Percentiles rank a stretch among this genome's conserved stretches.
phyloP scores from a whole-genome alignment of 768 basidiomycete genomes.

The Gymnopilus dilepis region DNA sequence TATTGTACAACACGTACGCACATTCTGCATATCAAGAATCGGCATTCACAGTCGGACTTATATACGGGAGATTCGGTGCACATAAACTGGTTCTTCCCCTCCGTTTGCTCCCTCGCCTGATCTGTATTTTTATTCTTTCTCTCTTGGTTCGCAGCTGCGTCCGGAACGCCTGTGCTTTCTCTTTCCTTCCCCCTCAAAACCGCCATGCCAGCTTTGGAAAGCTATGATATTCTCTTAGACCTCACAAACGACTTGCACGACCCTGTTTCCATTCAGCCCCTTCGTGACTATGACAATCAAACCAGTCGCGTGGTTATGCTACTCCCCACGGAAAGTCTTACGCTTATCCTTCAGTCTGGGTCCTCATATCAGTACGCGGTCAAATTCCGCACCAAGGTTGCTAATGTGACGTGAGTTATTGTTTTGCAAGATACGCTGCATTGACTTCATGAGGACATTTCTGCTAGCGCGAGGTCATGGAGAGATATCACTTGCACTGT shows the following conservation, averaged over 20 bases:
- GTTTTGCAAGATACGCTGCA: neutral
- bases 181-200: slow-evolving; percentile 3
- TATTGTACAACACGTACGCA: neutral
- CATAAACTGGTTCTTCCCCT: slow-evolving; percentile 10
- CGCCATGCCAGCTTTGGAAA: slow-evolving; percentile 65
- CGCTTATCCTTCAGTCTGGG: slow-evolving; percentile 72
- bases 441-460: slow-evolving; percentile 2
- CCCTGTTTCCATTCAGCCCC: slow-evolving; percentile 64
- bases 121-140: slow-evolving; percentile 22
- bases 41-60: slow-evolving; percentile 7
- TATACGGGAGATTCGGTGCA: slow-evolving; percentile 7
- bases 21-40: neutral
- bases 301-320: slow-evolving; percentile 59
- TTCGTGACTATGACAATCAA: slow-evolving; percentile 66
- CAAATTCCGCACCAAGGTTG: slow-evolving; percentile 67
- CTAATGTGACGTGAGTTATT: slow-evolving; percentile 70
- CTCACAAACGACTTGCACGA: slow-evolving; percentile 74
- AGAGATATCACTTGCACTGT: slow-evolving; percentile 64
- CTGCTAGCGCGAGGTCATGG: slow-evolving; percentile 65
- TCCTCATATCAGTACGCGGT: slow-evolving; percentile 72
- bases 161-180: slow-evolving; percentile 35
- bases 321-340: slow-evolving; percentile 65
- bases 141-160: slow-evolving; percentile 32
- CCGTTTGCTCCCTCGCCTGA: slow-evolving; percentile 5
- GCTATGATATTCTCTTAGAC: slow-evolving; percentile 70